A percentile compares a stretch with the other conserved stretches of the same genome.
Conservation (phyloP, 176 grass and related monocot genomes). For the Neostapfia colusana region DNA sequence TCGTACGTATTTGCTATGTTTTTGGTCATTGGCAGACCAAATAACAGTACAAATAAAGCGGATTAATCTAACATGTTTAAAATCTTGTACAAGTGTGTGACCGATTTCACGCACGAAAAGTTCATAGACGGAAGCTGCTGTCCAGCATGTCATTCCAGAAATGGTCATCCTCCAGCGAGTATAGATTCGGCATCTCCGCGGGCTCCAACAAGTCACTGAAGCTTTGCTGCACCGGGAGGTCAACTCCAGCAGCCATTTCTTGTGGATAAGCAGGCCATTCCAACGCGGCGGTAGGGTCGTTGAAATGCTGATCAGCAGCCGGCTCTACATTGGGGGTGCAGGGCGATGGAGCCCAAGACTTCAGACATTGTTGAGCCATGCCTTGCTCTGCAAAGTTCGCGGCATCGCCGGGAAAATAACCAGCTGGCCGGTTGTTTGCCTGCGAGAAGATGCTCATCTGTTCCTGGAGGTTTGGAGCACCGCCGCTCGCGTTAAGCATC, state of each 20-base stretch:
- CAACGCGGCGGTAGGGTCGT: not conserved
- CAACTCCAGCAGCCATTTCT: not conserved
- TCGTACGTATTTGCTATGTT: not conserved
- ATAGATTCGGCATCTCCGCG: constrained; percentile 26
- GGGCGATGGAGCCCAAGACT: not conserved
- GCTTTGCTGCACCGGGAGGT: not conserved
- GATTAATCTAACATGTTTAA: not conserved
- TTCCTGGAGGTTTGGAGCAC: constrained; percentile 7
- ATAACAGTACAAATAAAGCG: not conserved
- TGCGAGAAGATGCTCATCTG: constrained; percentile 22
- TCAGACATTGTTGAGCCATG: not conserved
- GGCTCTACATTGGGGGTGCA: not conserved
- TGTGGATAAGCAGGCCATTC: not conserved
- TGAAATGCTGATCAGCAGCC: not conserved
- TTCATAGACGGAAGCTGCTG: constrained; percentile 27
- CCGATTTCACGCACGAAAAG: not conserved
- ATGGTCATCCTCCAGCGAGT: constrained; percentile 44
- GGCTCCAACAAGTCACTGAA: constrained; percentile 33
- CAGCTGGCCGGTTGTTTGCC: constrained; percentile 5
- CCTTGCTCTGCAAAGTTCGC: constrained; percentile 10
- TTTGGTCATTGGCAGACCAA: not conserved
- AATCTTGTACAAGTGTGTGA: constrained; percentile 2
- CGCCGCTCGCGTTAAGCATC: constrained; percentile 3
- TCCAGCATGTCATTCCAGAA: constrained; percentile 46
- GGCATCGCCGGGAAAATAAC: not conserved